phyloP scores from a whole-genome alignment of 805 yeast genomes.

The Lachancea nothofagi region DNA sequence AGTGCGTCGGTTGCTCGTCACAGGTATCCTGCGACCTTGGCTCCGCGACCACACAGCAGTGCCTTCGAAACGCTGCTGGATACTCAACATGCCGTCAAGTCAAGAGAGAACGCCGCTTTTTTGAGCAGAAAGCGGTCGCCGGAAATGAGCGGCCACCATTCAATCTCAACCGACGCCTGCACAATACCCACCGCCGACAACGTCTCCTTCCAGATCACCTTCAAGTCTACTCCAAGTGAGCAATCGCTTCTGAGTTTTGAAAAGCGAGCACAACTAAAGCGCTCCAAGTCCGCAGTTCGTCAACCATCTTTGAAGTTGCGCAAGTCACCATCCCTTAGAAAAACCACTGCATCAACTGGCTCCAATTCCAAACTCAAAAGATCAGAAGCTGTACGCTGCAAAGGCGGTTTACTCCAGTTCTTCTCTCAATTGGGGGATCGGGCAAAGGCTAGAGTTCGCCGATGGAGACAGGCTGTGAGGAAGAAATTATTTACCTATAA shows the following conservation, averaged over 20 bases:
- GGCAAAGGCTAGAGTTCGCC: conserved; percentile 23
- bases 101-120: conserved; percentile 3
- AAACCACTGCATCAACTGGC: not conserved
- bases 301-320: not conserved
- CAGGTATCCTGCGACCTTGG: conserved; percentile 19
- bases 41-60: conserved; percentile 14
- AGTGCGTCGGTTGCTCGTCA: conserved; percentile 6
- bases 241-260: not conserved
- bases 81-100: not conserved
- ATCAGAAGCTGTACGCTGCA: conserved; percentile 35
- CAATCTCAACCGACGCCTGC: conserved; percentile 15
- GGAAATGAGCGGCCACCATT: conserved; percentile 14
- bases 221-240: conserved; percentile 1
- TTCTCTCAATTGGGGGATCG: conserved; percentile 26
- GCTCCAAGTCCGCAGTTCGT: not conserved
- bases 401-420: conserved; percentile 35
- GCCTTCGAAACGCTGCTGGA: not conserved
- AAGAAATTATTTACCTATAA: conserved; percentile 21
- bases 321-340: not conserved
- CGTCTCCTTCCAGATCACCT: conserved; percentile 20
- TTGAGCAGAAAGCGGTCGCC: conserved; percentile 16
- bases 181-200: conserved; percentile 30
- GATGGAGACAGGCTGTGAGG: conserved; percentile 26
- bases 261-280: not conserved
- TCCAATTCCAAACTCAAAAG: conserved; percentile 28